Evolutionary conservation across 495 filamentous ascomycete species (phyloP).

Genomic region (Penicillium paradoxum): DNA sequence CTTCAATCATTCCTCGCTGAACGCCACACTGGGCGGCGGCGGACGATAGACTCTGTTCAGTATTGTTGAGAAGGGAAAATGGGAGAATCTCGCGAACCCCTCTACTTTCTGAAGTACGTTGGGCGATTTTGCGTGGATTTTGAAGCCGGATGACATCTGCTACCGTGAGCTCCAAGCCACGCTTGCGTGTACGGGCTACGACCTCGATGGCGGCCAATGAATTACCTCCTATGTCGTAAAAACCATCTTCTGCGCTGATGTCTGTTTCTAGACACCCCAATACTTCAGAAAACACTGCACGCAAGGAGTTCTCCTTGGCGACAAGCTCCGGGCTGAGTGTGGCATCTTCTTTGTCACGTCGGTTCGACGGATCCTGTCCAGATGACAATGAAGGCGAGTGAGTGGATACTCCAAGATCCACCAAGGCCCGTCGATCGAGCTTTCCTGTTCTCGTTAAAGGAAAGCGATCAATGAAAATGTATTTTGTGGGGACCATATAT

Average conservation of each 20-base stretch:
- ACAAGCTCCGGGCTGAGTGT: neutral
- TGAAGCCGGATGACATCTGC: neutral
- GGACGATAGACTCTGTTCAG: neutral
- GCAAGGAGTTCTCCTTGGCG: neutral
- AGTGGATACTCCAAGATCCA: neutral
- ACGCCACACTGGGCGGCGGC: neutral
- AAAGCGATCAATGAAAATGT: neutral
- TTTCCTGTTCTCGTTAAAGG: neutral
- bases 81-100: neutral
- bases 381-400: neutral
- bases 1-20: conserved; percentile 1
- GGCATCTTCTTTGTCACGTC: neutral
- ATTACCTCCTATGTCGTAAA: neutral
- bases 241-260: neutral
- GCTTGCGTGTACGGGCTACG: neutral
- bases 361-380: neutral
- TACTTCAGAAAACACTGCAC: neutral
- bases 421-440: neutral
- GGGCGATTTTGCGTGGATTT: neutral
- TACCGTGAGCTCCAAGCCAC: neutral
- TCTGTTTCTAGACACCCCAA: neutral
- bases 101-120: neutral
- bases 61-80: neutral
- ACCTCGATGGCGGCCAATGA: neutral
- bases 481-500: neutral